Conservation (phyloP, 1,284 basidiomycete species). For the Leccinum subrobustum region DNA sequence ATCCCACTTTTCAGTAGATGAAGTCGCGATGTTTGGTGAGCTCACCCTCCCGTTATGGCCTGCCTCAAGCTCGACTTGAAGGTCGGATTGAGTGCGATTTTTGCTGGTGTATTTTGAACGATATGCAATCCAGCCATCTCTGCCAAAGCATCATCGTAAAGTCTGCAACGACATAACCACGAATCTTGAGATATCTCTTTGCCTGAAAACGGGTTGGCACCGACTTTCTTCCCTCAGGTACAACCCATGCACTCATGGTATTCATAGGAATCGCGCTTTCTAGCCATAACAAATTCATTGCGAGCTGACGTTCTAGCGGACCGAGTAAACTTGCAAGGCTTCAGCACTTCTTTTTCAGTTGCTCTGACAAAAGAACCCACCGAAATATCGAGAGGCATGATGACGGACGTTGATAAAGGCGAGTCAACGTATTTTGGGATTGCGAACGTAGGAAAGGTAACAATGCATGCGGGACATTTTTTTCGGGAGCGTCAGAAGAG, state of each 20-base stretch:
- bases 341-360: slow-evolving; percentile 15
- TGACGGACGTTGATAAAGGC: slow-evolving; percentile 87
- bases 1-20: slow-evolving; percentile 9
- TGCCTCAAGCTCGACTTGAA: slow-evolving; percentile 83
- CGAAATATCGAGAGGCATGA: slow-evolving; percentile 94
- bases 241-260: slow-evolving; percentile 85
- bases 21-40: background rate
- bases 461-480: slow-evolving; percentile 54
- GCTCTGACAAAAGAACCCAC: slow-evolving; percentile 33
- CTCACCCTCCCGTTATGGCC: slow-evolving; percentile 91
- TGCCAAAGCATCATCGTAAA: slow-evolving; percentile 68
- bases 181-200: slow-evolving; percentile 6
- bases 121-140: slow-evolving; percentile 77
- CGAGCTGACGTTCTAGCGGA: slow-evolving; percentile 85
- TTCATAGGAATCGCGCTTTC: slow-evolving; percentile 69
- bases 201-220: slow-evolving; percentile 24
- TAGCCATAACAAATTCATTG: slow-evolving; percentile 92
- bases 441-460: slow-evolving; percentile 85
- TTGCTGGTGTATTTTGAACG: slow-evolving; percentile 58
- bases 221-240: slow-evolving; percentile 72
- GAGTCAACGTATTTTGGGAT: slow-evolving; percentile 78
- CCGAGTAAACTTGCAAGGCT: slow-evolving; percentile 66
- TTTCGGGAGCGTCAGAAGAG: slow-evolving; percentile 5
- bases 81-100: slow-evolving; percentile 67
- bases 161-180: slow-evolving; percentile 41